phyloP scores from a whole-genome alignment of 2,329 filamentous ascomycete species.

The Penicillium sp. region DNA sequence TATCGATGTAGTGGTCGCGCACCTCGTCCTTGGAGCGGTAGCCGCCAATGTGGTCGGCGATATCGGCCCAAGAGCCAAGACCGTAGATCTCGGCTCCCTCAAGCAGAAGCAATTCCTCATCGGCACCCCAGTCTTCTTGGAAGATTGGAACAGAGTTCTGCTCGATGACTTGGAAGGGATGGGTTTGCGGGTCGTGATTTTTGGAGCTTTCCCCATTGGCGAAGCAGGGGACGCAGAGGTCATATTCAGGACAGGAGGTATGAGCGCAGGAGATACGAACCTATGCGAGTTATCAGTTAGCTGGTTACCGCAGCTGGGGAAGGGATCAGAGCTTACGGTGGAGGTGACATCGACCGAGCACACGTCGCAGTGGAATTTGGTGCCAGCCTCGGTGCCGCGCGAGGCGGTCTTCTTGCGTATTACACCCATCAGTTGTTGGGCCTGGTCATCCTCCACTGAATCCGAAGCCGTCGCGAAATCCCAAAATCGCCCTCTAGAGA shows the following conservation, averaged over 20 bases:
- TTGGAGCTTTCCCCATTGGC: conserved; percentile 73
- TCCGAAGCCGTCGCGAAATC: conserved; percentile 33
- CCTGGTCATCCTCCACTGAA: conserved; percentile 39
- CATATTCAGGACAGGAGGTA: conserved; percentile 81
- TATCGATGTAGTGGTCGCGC: conserved; percentile 84
- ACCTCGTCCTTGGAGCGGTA: conserved; percentile 94
- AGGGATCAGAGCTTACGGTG: conserved; percentile 59
- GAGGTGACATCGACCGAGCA: conserved; percentile 96
- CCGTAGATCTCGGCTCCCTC: conserved; percentile 97
- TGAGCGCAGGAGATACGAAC: conserved; percentile 92
- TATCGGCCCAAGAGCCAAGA: conserved; percentile 93
- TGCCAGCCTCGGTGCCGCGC: conserved; percentile 77
- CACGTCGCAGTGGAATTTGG: conserved; percentile 96
- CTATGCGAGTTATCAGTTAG: conserved; percentile 43
- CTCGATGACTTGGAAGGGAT: conserved; percentile 90
- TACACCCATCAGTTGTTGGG: conserved; percentile 66
- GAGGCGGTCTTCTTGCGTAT: conserved; percentile 93
- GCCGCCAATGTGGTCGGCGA: conserved; percentile 95
- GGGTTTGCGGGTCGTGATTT: conserved; percentile 78
- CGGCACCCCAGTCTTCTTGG: conserved; percentile 89
- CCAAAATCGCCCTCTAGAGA: conserved; percentile 26
- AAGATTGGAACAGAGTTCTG: conserved; percentile 98
- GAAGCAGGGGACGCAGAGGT: conserved; percentile 95
- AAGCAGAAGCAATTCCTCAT: conserved; percentile 87
- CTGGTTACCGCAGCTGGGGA: not conserved